Evolutionary conservation across 495 filamentous ascomycete genomes (phyloP).

Genomic region (Penicillium fimorum): DNA sequence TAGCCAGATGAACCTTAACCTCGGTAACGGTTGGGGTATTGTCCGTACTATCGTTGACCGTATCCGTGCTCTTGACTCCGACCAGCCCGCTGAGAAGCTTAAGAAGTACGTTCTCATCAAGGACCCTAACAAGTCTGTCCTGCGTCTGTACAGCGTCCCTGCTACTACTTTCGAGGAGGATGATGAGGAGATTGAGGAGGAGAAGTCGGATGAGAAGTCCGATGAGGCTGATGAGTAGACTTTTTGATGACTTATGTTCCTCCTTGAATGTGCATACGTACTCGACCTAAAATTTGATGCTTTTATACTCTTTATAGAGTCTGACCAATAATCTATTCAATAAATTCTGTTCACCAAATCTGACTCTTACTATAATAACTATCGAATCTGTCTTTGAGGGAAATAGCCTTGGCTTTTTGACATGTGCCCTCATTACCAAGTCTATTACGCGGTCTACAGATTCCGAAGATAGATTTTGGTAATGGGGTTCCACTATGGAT

Average conservation of each 20-base stretch:
- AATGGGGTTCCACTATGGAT: neutral
- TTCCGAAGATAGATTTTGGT: neutral
- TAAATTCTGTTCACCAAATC: neutral
- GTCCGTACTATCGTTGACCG: constrained; percentile 97
- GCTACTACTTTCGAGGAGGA: constrained; percentile 84
- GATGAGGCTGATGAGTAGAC: constrained; percentile 38
- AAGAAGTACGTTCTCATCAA: constrained; percentile 68
- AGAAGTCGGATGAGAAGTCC: constrained; percentile 33
- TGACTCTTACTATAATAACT: neutral
- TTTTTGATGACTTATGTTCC: constrained; percentile 20
- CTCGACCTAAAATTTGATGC: constrained; percentile 16
- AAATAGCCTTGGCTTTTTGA: neutral
- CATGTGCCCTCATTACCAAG: neutral
- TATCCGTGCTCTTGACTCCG: constrained; percentile 57
- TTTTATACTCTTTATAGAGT: constrained; percentile 17
- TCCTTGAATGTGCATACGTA: constrained; percentile 16
- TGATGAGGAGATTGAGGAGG: constrained; percentile 55
- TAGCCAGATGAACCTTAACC: constrained; percentile 93
- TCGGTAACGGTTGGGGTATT: constrained; percentile 98
- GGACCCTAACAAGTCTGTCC: constrained; percentile 94
- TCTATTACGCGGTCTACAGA: neutral
- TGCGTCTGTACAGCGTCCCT: constrained; percentile 91
- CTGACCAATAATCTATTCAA: neutral
- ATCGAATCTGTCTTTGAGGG: neutral
- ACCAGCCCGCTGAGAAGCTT: constrained; percentile 65